These are phyloP conservation scores for Nicotiana rustica DNA, from an alignment of 305 asterid genomes.

Conservation along the genomic window DNA sequence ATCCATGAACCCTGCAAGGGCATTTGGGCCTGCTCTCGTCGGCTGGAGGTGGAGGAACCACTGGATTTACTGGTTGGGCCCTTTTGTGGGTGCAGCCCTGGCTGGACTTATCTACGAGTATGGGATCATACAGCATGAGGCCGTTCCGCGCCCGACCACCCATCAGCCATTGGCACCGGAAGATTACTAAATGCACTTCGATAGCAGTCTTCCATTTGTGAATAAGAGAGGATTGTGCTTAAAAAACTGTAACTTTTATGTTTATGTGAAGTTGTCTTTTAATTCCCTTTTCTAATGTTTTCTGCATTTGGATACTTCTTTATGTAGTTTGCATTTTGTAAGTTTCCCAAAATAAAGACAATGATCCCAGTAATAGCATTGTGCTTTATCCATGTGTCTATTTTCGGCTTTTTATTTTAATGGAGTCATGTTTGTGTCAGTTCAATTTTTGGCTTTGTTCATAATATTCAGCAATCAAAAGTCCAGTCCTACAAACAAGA, in stretches of 20 bases:
- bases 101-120: slow-evolving; percentile 79
- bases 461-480: too few relatives aligned
- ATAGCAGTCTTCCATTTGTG: slow-evolving; percentile 6
- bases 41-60: slow-evolving; percentile 95
- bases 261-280: neutral
- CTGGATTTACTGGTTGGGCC: slow-evolving; percentile 95
- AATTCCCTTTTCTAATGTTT: neutral
- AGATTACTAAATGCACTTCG: slow-evolving; percentile 59
- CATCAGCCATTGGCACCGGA: slow-evolving; percentile 91
- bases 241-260: neutral
- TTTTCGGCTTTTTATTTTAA: too few relatives aligned
- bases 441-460: neutral
- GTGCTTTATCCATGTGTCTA: neutral
- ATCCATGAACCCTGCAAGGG: slow-evolving; percentile 89
- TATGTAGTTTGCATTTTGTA: slow-evolving; percentile 16
- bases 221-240: neutral
- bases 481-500: too few relatives aligned
- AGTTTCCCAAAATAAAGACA: neutral
- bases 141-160: slow-evolving; percentile 53
- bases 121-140: slow-evolving; percentile 65
- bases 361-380: slow-evolving; percentile 20
- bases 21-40: slow-evolving; percentile 86
- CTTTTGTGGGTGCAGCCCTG: slow-evolving; percentile 75
- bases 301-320: neutral
- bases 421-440: neutral